Conservation (phyloP, 176 grass and related monocot genomes). For the Triticum dicoccoides region DNA sequence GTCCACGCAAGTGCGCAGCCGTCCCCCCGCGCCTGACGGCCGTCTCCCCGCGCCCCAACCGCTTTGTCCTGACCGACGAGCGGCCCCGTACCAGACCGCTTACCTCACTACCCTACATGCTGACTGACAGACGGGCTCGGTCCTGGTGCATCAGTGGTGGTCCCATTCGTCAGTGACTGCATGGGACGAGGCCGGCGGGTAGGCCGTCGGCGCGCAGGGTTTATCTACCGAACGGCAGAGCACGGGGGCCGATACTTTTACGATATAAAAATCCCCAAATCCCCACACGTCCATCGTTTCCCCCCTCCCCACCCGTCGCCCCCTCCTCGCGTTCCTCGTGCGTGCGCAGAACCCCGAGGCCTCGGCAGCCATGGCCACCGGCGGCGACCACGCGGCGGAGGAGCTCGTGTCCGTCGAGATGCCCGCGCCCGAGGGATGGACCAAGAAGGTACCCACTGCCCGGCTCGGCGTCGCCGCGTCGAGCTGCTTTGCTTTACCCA, state of each 20-base stretch:
- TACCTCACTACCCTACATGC: rapidly evolving
- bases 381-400: conserved; percentile 3
- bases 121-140: rapidly evolving
- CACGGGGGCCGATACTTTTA: too few relatives aligned
- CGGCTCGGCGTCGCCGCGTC: neutral
- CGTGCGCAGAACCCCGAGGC: neutral
- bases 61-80: neutral
- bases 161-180: neutral
- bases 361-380: conserved; percentile 18
- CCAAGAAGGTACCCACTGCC: conserved; percentile 52
- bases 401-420: conserved; percentile 58
- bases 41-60: neutral
- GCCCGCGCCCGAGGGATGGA: conserved; percentile 58
- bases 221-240: neutral
- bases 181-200: rapidly evolving
- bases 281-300: conserved; percentile 20
- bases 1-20: neutral
- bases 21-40: neutral
- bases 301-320: neutral
- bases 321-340: neutral
- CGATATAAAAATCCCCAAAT: conserved; percentile 27
- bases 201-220: neutral
- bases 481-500: neutral
- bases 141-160: rapidly evolving
- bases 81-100: neutral